A percentile compares a stretch with the other conserved stretches of the same genome.
Evolutionary conservation across 1,284 basidiomycete species (phyloP).

Genomic region (Tilletia caries): DNA sequence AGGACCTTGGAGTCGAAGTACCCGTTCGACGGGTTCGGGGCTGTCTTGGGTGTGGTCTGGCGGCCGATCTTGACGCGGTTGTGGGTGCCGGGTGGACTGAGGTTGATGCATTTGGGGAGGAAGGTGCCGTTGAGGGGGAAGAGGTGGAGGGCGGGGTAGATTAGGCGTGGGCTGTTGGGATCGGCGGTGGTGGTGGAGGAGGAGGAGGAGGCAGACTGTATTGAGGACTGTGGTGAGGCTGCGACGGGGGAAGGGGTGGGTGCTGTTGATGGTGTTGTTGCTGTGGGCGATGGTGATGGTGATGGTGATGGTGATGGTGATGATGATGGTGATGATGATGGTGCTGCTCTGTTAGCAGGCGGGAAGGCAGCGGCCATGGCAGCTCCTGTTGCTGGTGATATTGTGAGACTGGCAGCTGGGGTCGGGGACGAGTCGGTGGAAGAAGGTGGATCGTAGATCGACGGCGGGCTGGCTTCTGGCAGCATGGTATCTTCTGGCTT

Average conservation of each 20-base stretch:
- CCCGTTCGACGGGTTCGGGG: constrained; percentile 89
- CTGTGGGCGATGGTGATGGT: neutral
- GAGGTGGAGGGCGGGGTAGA: constrained; percentile 58
- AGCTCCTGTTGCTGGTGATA: neutral
- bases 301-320: neutral
- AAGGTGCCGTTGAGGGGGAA: constrained; percentile 96
- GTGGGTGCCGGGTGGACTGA: constrained; percentile 60
- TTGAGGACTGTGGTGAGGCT: neutral
- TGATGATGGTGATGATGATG: neutral
- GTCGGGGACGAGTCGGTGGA: no score
- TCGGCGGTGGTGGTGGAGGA: neutral
- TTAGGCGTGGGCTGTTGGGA: constrained; percentile 33
- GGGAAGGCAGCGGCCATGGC: neutral
- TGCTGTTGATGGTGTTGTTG: neutral
- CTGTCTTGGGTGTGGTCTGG: constrained; percentile 94
- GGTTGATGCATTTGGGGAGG: constrained; percentile 88
- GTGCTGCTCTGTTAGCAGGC: neutral
- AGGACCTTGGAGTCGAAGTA: constrained; percentile 98
- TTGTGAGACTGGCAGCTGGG: no score
- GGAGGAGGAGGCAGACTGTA: neutral
- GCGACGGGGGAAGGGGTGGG: neutral
- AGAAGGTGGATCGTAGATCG: no score
- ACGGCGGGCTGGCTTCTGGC: no score
- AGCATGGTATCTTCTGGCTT: no score
- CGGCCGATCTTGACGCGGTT: constrained; percentile 84